Conservation (phyloP, 2,329 filamentous ascomycete species). For the Aspergillus sp. region DNA sequence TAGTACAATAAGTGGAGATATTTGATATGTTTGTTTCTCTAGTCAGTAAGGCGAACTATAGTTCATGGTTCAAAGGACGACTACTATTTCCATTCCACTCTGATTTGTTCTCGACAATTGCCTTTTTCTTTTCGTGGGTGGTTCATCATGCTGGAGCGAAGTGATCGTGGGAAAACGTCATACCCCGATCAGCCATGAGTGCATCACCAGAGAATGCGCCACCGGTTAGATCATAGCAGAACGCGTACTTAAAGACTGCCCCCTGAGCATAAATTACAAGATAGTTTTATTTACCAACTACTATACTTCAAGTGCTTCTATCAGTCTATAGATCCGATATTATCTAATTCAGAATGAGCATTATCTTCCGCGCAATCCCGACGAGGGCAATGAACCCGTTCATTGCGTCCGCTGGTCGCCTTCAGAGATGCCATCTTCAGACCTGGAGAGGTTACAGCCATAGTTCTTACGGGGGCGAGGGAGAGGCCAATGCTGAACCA, state of each 20-base stretch:
- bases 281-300: too few species aligned
- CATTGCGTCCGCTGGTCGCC: not conserved
- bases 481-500: slow-evolving; percentile 9
- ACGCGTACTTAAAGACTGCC: not conserved
- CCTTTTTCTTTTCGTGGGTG: not conserved
- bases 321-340: not conserved
- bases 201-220: too few species aligned
- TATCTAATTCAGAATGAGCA: not conserved
- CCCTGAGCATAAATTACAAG: not conserved
- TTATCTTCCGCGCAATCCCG: not conserved
- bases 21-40: not conserved
- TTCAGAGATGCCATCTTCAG: not conserved
- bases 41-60: not conserved
- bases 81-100: not conserved
- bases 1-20: too few species aligned
- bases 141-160: not conserved
- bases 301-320: too few species aligned
- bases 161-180: not conserved
- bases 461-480: slow-evolving; percentile 20
- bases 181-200: not conserved
- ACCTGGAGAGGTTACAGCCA: slow-evolving; percentile 15
- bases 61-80: not conserved
- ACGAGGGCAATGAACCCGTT: not conserved
- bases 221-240: not conserved
- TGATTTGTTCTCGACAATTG: not conserved